Conservation (phyloP, 495 filamentous ascomycete genomes). For the Aspergillus nidulans region DNA sequence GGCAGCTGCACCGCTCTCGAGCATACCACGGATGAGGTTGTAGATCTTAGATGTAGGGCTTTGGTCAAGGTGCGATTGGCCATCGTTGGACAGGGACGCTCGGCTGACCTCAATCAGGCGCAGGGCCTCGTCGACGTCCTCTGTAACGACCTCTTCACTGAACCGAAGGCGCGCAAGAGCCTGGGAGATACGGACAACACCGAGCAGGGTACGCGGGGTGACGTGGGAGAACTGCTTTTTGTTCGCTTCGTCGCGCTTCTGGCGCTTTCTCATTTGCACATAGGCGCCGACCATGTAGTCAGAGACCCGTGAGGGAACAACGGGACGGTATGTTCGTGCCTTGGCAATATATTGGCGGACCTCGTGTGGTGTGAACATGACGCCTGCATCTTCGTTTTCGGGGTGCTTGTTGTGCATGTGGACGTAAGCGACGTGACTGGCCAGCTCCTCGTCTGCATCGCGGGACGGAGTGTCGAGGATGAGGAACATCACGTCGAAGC, state of each 20-base stretch:
- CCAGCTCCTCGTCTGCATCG: constrained; percentile 88
- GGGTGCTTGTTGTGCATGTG: constrained; percentile 97
- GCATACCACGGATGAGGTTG: constrained; percentile 80
- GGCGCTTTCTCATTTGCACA: constrained; percentile 81
- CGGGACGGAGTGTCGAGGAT: constrained; percentile 89
- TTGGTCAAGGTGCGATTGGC: constrained; percentile 56
- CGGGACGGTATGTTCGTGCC: constrained; percentile 81
- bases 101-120: constrained; percentile 89
- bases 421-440: constrained; percentile 90
- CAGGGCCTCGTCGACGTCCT: constrained; percentile 94
- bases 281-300: constrained; percentile 98
- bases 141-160: constrained; percentile 71
- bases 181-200: constrained; percentile 87
- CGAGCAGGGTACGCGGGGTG: constrained; percentile 86
- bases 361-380: constrained; percentile 83
- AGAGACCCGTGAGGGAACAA: constrained; percentile 74
- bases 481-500: constrained; percentile 95
- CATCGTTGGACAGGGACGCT: constrained; percentile 71
- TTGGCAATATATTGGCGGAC: constrained; percentile 94
- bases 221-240: constrained; percentile 91
- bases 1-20: constrained; percentile 76
- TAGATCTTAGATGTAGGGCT: constrained; percentile 89
- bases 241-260: constrained; percentile 80
- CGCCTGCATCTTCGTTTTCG: constrained; percentile 59
- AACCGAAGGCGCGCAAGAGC: constrained; percentile 93